Conservation (phyloP, 176 grass and related monocot species). For the Oryza longistaminata region DNA sequence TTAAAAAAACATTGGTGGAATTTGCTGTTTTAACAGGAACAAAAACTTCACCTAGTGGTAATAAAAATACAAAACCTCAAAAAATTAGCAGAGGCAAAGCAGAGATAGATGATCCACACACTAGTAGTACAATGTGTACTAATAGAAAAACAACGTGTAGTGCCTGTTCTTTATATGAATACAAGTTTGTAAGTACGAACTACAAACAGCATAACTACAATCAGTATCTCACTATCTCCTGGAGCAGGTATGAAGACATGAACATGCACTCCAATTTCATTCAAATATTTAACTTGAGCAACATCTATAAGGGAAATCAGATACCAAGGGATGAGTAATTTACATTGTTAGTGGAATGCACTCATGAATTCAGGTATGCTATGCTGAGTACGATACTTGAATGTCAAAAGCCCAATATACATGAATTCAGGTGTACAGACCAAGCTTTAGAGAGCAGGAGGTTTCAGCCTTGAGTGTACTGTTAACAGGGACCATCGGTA, state of each 20-base stretch:
- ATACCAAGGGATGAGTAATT: background rate
- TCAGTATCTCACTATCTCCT: background rate
- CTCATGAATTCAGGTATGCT: background rate
- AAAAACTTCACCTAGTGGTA: background rate
- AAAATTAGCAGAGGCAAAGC: background rate
- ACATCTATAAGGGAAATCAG: background rate
- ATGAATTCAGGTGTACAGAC: background rate
- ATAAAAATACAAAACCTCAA: background rate
- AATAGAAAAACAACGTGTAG: background rate
- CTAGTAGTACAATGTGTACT: background rate
- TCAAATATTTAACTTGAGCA: background rate
- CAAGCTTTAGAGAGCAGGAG: background rate
- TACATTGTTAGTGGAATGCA: background rate
- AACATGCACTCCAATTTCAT: background rate
- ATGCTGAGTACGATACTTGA: no score
- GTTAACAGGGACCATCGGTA: background rate
- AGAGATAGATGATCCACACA: background rate
- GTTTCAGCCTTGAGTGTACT: background rate
- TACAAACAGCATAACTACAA: background rate
- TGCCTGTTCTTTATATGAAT: background rate
- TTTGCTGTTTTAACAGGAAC: background rate
- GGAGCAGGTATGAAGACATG: constrained; percentile 1
- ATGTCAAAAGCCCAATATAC: background rate
- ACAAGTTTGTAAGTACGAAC: background rate
- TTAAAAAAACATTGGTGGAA: background rate